Evolutionary conservation across 2,329 filamentous ascomycete genomes (phyloP), one percentile per base, ranked within the genome.

Genomic region (Sporothrix variecibatus): DNA sequence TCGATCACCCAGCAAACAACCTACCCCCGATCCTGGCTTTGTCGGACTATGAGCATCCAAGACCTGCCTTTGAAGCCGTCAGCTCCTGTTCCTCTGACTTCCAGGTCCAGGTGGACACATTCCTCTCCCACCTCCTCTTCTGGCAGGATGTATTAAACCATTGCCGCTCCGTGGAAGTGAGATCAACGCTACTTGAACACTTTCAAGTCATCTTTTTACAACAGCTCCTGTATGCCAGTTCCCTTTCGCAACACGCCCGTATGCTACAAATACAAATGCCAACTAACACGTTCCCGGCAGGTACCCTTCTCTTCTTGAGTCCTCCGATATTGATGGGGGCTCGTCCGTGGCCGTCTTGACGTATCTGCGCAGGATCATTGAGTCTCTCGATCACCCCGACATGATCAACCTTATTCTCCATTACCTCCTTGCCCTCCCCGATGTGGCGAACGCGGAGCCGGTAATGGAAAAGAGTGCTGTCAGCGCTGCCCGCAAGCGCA

Each of bases 121-220:
- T 99, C 79, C 87, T 99, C 58, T 97, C 96, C 0, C 97, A 98
- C 80, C 87, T 99, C 68, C 86, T 97, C 6, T 99, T 99, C 80
- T 99, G 96, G 96, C 96, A 99, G 83, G 96, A 99, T 81, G 95
- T 98, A 46, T 86, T 99, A 75, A 96, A 98, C 81, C 95, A 98
- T 82, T 99, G 96, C 84, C 91, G 91, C 79, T 98, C 95, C 3
- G 87, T 91, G 0, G 95, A 98, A 80, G 94, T 99, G 78, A 96
- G 95, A 81, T 94, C 94, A 77, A 98, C 95, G 0, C 85, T 99
- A 70, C 87, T 99, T 43, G 96, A 99, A 81, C 96, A 99, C 82
- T 99, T 99, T 80, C 95, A 98, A 81, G 93, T 98, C 78, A 90
- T 99, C 46, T 99, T 99, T 81, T 85, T 99, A 71, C 94, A 98